Conservation (phyloP, 306 rosid species). For the Trichosanthes cucumerina region DNA sequence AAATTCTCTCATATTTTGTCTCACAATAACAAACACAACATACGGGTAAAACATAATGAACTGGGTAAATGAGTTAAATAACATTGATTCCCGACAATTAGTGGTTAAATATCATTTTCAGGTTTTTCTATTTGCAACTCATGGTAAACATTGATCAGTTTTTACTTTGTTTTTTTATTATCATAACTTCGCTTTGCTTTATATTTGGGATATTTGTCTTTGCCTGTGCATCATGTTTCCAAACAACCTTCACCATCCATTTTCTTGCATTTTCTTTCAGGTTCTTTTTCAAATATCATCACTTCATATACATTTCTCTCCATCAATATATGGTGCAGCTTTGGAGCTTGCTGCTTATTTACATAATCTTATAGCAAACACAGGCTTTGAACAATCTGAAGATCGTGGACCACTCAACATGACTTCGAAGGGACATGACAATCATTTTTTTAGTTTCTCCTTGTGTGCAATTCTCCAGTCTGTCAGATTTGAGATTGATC, state of each 20-base stretch:
- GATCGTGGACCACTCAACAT: constrained; percentile 14
- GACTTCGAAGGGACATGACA: constrained; percentile 15
- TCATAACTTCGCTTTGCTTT: background rate
- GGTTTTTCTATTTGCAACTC: background rate
- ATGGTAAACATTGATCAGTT: background rate
- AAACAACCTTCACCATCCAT: background rate
- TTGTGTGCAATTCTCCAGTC: constrained; percentile 35
- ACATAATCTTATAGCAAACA: constrained; percentile 14
- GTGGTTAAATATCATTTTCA: background rate
- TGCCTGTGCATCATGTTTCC: background rate
- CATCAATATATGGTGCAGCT: constrained; percentile 46
- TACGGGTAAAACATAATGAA: background rate
- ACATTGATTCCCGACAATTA: too few species aligned
- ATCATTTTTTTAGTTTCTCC: constrained; percentile 37
- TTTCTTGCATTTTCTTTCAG: constrained; percentile 33
- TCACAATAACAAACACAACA: too few species aligned
- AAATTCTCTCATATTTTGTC: too few species aligned
- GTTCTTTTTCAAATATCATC: constrained; percentile 36
- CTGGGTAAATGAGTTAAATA: background rate
- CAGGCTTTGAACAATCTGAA: constrained; percentile 25
- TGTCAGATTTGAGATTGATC: constrained; percentile 41
- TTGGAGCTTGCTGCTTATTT: constrained; percentile 37
- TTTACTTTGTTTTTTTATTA: background rate
- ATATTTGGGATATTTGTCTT: background rate
- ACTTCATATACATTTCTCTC: constrained; percentile 52